Conservation (phyloP, 371 early-diverging fungal species). For the Parasitella parasitica region DNA sequence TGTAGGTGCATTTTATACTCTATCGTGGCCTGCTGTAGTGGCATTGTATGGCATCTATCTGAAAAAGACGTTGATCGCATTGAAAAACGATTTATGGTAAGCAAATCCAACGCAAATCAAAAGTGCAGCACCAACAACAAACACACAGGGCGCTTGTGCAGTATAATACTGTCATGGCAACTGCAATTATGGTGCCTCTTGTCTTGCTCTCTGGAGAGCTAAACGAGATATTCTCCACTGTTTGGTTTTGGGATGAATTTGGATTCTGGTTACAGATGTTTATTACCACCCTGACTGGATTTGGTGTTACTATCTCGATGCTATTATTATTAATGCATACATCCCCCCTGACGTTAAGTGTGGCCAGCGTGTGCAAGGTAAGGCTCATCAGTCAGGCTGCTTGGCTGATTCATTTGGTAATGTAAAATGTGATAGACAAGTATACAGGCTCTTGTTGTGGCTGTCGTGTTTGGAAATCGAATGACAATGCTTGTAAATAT, state of each 20-base stretch:
- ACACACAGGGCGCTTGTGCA: slow-evolving; percentile 15
- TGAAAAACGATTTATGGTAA: slow-evolving; percentile 61
- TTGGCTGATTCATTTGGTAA: not conserved
- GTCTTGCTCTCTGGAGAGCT: slow-evolving; percentile 24
- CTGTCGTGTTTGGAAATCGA: slow-evolving; percentile 18
- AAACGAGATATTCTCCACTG: slow-evolving; percentile 2
- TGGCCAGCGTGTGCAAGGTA: slow-evolving; percentile 18
- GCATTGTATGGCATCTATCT: slow-evolving; percentile 64
- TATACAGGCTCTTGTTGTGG: slow-evolving; percentile 15
- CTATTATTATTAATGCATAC: slow-evolving; percentile 12
- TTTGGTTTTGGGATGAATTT: slow-evolving; percentile 26
- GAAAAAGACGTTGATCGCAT: slow-evolving; percentile 52
- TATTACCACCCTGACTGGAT: slow-evolving; percentile 22
- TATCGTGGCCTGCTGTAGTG: slow-evolving; percentile 54
- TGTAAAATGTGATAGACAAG: not conserved
- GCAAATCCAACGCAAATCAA: too few species aligned
- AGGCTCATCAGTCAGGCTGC: not conserved
- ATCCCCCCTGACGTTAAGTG: slow-evolving; percentile 16
- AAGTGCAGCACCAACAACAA: too few species aligned
- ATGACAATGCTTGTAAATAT: slow-evolving; percentile 20
- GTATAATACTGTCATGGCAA: slow-evolving; percentile 21
- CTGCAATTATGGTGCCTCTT: slow-evolving; percentile 10
- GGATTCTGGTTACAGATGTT: slow-evolving; percentile 34
- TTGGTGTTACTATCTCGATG: slow-evolving; percentile 18
- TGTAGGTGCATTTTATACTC: slow-evolving; percentile 51